A percentile compares a stretch with the other conserved stretches of the same genome.
These are phyloP conservation scores for Hyphopichia wangnamkhiaoensis DNA, from an alignment of 1,139 yeast genomes.

Conservation along the genomic window DNA sequence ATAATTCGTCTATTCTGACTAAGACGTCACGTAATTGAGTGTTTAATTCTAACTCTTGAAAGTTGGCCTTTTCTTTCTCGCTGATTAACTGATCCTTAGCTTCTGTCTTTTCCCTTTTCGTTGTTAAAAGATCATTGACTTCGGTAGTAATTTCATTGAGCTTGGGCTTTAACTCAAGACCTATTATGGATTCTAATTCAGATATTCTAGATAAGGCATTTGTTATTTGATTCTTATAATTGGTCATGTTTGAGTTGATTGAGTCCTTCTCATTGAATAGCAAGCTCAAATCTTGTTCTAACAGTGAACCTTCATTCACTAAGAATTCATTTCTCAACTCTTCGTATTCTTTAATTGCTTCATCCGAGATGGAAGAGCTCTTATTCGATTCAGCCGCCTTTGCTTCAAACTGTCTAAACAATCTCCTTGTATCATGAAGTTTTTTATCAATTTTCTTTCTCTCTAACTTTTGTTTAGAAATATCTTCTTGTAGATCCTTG, in stretches of 20 bases:
- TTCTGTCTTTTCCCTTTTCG: slow-evolving; percentile 44
- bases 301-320: slow-evolving; percentile 56
- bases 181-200: slow-evolving; percentile 30
- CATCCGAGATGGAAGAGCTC: slow-evolving; percentile 43
- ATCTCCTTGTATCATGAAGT: slow-evolving; percentile 44
- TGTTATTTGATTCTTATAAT: slow-evolving; percentile 44
- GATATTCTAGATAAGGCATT: slow-evolving; percentile 41
- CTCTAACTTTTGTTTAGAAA: slow-evolving; percentile 48
- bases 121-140: slow-evolving; percentile 33
- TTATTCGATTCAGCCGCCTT: slow-evolving; percentile 20
- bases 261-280: slow-evolving; percentile 49
- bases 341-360: slow-evolving; percentile 63
- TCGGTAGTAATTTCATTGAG: slow-evolving; percentile 34
- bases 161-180: slow-evolving; percentile 32
- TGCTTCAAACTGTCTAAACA: slow-evolving; percentile 47
- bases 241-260: slow-evolving; percentile 36
- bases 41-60: slow-evolving; percentile 57
- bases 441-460: slow-evolving; percentile 49
- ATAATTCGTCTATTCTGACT: slow-evolving; percentile 65
- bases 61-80: slow-evolving; percentile 45
- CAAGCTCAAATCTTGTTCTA: slow-evolving; percentile 52
- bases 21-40: slow-evolving; percentile 66
- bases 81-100: slow-evolving; percentile 42
- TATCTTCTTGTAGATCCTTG: slow-evolving; percentile 53
- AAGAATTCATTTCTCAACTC: slow-evolving; percentile 57